Evolutionary conservation across 2,329 filamentous ascomycete species (phyloP).

Genomic region (Penicillium sp.): DNA sequence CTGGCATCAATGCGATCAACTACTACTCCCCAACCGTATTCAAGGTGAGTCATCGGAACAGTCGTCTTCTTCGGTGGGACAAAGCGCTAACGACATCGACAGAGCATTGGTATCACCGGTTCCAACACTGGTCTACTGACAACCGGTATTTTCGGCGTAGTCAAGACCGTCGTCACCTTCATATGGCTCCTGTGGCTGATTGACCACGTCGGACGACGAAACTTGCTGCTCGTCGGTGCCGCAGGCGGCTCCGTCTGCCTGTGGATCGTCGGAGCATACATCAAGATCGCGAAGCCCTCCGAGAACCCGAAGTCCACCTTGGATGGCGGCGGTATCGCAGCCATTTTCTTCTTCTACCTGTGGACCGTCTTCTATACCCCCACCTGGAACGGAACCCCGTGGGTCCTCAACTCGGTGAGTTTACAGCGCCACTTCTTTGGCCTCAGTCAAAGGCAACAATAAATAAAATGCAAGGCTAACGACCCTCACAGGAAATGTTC

Average conservation of each 20-base stretch:
- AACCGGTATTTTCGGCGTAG: conserved; percentile 73
- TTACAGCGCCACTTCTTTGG: neutral
- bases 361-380: conserved; percentile 74
- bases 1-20: conserved; percentile 76
- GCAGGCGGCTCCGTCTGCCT: conserved; percentile 53
- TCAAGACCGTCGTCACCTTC: conserved; percentile 68
- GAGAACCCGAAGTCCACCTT: conserved; percentile 22
- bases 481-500: conserved; percentile 59
- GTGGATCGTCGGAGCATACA: conserved; percentile 40
- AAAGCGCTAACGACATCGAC: neutral
- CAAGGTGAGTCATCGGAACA: conserved; percentile 32
- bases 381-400: conserved; percentile 71
- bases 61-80: neutral
- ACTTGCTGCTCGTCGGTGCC: conserved; percentile 65
- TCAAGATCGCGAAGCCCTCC: conserved; percentile 34
- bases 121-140: conserved; percentile 62
- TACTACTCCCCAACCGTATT: conserved; percentile 72
- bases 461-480: conserved; percentile 7
- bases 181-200: conserved; percentile 69
- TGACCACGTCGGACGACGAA: conserved; percentile 62
- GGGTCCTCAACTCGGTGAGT: conserved; percentile 65
- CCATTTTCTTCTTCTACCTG: conserved; percentile 67
- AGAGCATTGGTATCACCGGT: conserved; percentile 59
- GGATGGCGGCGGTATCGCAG: conserved; percentile 41
- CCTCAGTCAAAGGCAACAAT: neutral